Evolutionary conservation across 2,329 filamentous ascomycete genomes (phyloP).

Genomic region (Didymella lethalis): DNA sequence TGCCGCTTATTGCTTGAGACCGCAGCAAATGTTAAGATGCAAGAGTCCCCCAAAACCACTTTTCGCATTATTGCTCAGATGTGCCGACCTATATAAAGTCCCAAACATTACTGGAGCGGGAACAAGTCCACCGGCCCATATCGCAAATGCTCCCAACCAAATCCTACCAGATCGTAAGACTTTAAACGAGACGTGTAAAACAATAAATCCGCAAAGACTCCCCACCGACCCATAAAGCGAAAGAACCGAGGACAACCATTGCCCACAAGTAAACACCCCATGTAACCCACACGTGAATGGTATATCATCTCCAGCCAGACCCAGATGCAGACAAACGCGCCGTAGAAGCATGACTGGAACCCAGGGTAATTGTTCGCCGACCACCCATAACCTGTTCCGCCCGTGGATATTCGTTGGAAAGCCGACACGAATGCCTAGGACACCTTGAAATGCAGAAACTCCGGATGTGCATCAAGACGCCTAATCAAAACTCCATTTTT

Average conservation of each 20-base stretch:
- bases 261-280: constrained; percentile 41
- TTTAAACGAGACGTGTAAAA: constrained; percentile 21
- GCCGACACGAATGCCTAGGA: constrained; percentile 52
- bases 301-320: constrained; percentile 41
- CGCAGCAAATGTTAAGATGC: background rate
- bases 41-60: constrained; percentile 32
- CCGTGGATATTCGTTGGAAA: constrained; percentile 42
- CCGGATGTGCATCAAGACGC: constrained; percentile 51
- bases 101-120: constrained; percentile 33
- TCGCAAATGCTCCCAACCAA: constrained; percentile 29
- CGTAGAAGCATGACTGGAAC: constrained; percentile 41
- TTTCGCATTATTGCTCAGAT: constrained; percentile 42
- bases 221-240: constrained; percentile 31
- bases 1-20: background rate
- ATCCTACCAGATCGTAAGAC: constrained; percentile 24
- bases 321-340: constrained; percentile 45
- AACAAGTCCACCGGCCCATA: constrained; percentile 25
- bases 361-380: constrained; percentile 47
- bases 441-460: constrained; percentile 55
- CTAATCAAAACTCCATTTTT: constrained; percentile 50
- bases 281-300: constrained; percentile 39
- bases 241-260: constrained; percentile 33
- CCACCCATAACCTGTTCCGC: constrained; percentile 44
- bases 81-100: constrained; percentile 32
- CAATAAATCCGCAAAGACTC: constrained; percentile 38